phyloP scores from a whole-genome alignment of 2,329 filamentous ascomycete species.

The Ceratocystis variospora region DNA sequence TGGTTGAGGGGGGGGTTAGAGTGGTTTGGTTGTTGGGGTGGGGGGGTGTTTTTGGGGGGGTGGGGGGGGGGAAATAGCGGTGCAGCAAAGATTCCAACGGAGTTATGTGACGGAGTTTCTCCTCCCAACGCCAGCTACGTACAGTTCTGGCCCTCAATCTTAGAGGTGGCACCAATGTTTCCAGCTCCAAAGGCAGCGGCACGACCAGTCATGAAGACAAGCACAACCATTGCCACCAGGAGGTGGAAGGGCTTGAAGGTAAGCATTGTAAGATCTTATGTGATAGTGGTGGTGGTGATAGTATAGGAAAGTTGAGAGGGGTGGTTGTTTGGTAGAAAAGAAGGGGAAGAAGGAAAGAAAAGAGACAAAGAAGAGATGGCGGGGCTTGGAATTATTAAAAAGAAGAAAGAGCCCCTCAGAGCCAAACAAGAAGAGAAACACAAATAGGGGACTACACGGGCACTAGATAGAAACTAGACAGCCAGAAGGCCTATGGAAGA shows the following conservation, averaged over 20 bases:
- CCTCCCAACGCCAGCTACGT: slow-evolving; percentile 22
- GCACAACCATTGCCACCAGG: slow-evolving; percentile 42
- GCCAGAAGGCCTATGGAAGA: slow-evolving; percentile 4
- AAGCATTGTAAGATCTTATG: slow-evolving; percentile 30
- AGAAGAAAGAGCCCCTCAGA: no score
- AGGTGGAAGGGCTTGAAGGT: slow-evolving; percentile 36
- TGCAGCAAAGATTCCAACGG: neutral
- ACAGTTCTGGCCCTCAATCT: slow-evolving; percentile 75
- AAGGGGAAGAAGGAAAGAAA: slow-evolving; percentile 20
- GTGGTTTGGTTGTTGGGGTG: no score
- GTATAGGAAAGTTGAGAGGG: neutral
- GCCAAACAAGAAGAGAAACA: no score
- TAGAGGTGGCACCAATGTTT: slow-evolving; percentile 70
- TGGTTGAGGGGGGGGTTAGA: no score
- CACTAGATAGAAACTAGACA: no score
- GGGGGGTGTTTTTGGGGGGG: no score
- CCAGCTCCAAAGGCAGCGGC: slow-evolving; percentile 72
- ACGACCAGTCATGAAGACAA: slow-evolving; percentile 54
- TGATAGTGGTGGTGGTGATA: no score
- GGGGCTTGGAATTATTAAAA: neutral
- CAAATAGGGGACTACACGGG: no score
- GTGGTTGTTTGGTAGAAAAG: slow-evolving; percentile 15
- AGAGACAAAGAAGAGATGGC: slow-evolving; percentile 20
- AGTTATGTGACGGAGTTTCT: no score
- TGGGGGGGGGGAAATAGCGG: neutral